Base-by-base conservation (phyloP, 202 grass and related monocot genomes). In the Panicum hallii region DNA sequence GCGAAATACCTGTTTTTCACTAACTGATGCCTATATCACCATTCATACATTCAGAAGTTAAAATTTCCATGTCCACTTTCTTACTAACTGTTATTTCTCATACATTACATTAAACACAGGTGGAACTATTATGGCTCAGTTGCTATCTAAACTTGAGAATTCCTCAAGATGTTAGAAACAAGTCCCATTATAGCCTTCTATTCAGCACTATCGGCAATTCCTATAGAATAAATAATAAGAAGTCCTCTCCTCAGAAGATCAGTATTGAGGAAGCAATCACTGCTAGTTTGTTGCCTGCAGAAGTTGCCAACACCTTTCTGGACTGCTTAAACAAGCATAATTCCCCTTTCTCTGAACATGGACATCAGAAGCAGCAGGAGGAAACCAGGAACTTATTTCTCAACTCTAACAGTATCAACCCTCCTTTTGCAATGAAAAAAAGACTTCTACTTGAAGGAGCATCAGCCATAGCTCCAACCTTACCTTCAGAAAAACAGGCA, bases 251-350 rank as follows among this genome's bases (percentile, higher is more conserved):
- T 68, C 15, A 50, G 45, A 67, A 67, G 46, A 63, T 53, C 5
- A 48, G 2, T 47, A 26, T 75, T 63, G 54, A 76, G 56, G 80
- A 84, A 76, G 78, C 50, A 83, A 78, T 55, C 16, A 10, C 7
- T 28, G 34, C 56, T 70, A 52, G 47, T 43, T 41, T 90, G 53
- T 86, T 67, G 6, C 16, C 63, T 30, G 64, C 46, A 65, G 52
- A 82, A 79, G 67, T 66, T 70, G 34, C 69, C 20, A 54, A 56
- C 20, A 78, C 36, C 44, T 86, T 92, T 75, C 46, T 85, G 74
- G 72, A 88, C 23, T 83, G 82, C 76, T 88, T 93, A 81, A 79
- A 28, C 26, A 88, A 82, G 58, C 72, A 88, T 53, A 80, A 56
- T 70, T 56, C 75, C 50, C 70, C 30, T 57, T 49, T 40, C 41